Percentiles rank a stretch among this genome's conserved stretches.
Conservation (phyloP, 2,329 filamentous ascomycete genomes). For the Fusarium multiceps region DNA sequence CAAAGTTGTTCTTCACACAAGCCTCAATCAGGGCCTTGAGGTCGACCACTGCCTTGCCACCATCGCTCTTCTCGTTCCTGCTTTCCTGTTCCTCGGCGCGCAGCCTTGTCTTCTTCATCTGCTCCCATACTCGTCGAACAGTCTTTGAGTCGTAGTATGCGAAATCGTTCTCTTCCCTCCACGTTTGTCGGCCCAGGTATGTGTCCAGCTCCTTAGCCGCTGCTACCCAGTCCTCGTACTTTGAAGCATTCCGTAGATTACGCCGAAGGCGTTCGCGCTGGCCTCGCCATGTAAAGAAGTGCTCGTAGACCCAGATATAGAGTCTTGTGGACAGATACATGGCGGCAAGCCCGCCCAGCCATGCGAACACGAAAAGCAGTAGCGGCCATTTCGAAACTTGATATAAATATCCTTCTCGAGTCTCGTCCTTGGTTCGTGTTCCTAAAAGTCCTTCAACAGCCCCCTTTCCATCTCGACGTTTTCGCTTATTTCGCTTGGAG, state of each 20-base stretch:
- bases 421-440: slow-evolving; percentile 84
- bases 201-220: slow-evolving; percentile 83
- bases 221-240: slow-evolving; percentile 84
- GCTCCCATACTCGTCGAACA: slow-evolving; percentile 78
- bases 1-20: slow-evolving; percentile 98
- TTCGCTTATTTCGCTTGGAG: slow-evolving; percentile 50
- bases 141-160: slow-evolving; percentile 91
- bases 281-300: slow-evolving; percentile 90
- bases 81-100: slow-evolving; percentile 65
- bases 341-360: slow-evolving; percentile 77
- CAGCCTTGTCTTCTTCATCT: slow-evolving; percentile 74
- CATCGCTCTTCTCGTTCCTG: slow-evolving; percentile 52
- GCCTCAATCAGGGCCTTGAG: slow-evolving; percentile 83
- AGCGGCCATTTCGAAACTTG: slow-evolving; percentile 92
- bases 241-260: slow-evolving; percentile 76
- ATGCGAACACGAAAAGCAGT: slow-evolving; percentile 80
- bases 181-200: slow-evolving; percentile 82
- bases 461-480: slow-evolving; percentile 52
- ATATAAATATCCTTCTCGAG: slow-evolving; percentile 92
- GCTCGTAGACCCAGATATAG: slow-evolving; percentile 94
- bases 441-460: slow-evolving; percentile 57
- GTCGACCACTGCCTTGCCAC: slow-evolving; percentile 73
- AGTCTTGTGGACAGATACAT: slow-evolving; percentile 84
- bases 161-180: slow-evolving; percentile 82
- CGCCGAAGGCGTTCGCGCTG: slow-evolving; percentile 76